Conservation (phyloP, 2,329 filamentous ascomycete species). For the Fusarium musae region DNA sequence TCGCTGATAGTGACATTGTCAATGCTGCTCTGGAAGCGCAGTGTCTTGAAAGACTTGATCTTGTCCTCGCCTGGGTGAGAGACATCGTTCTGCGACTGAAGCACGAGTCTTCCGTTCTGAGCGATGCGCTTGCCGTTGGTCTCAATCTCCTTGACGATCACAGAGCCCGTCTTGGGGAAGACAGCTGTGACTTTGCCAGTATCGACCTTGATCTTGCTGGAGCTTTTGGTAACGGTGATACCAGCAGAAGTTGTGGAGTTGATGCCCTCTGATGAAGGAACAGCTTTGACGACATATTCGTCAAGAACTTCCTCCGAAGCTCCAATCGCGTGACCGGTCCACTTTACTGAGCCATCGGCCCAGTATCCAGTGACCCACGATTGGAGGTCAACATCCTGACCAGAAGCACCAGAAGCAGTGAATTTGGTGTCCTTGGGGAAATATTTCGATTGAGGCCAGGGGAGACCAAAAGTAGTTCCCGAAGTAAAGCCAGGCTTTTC, state of each 20-base stretch:
- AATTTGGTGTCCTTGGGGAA: conserved; percentile 52
- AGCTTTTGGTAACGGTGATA: conserved; percentile 31
- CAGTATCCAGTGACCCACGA: conserved; percentile 69
- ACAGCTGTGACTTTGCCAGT: conserved; percentile 57
- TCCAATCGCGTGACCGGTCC: conserved; percentile 67
- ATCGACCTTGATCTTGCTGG: conserved; percentile 51
- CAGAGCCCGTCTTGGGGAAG: conserved; percentile 56
- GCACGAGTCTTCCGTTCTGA: conserved; percentile 60
- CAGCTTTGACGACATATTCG: conserved; percentile 53
- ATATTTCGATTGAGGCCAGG: conserved; percentile 56
- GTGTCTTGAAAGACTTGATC: conserved; percentile 51
- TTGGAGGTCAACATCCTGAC: conserved; percentile 47
- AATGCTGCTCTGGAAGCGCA: conserved; percentile 61
- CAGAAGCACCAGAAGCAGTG: conserved; percentile 42
- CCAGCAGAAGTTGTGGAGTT: conserved; percentile 21
- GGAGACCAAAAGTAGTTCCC: conserved; percentile 58
- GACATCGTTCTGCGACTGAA: conserved; percentile 63
- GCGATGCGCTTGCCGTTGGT: conserved; percentile 57
- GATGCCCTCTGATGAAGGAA: conserved; percentile 1
- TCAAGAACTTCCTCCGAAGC: conserved; percentile 53
- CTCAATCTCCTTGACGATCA: conserved; percentile 54
- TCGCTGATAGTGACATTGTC: conserved; percentile 61
- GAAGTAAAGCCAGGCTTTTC: conserved; percentile 48
- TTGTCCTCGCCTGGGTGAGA: conserved; percentile 45
- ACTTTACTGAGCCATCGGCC: conserved; percentile 70